phyloP scores from a whole-genome alignment of 1,284 basidiomycete genomes.

The Cerrena zonata region DNA sequence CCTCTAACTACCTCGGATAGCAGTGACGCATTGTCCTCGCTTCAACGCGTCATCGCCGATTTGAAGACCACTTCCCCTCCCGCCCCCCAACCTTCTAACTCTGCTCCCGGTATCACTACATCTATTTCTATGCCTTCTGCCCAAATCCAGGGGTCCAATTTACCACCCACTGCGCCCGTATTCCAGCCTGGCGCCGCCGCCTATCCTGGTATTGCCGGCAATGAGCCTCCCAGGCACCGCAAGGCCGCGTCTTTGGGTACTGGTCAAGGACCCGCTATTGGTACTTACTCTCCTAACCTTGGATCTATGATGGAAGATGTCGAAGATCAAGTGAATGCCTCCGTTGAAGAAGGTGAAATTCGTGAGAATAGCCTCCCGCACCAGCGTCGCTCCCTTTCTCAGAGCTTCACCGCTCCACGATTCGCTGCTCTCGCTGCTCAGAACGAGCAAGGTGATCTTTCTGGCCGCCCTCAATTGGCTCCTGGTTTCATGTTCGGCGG shows the following conservation, averaged over 20 bases:
- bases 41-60: conserved; percentile 79
- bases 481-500: conserved; percentile 85
- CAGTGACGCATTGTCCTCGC: conserved; percentile 70
- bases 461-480: conserved; percentile 82
- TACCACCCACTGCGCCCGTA: conserved; percentile 60
- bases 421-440: conserved; percentile 79
- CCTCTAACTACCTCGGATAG: conserved; percentile 42
- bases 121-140: conserved; percentile 38
- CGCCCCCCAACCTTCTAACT: conserved; percentile 29
- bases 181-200: conserved; percentile 63
- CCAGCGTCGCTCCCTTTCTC: conserved; percentile 67
- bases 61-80: conserved; percentile 68
- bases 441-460: conserved; percentile 61
- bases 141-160: conserved; percentile 41
- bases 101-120: conserved; percentile 36
- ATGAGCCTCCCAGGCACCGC: conserved; percentile 64
- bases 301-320: conserved; percentile 77
- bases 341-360: conserved; percentile 74
- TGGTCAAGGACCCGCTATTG: conserved; percentile 53
- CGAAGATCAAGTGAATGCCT: conserved; percentile 49
- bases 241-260: conserved; percentile 72
- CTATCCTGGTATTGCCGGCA: conserved; percentile 42
- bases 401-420: conserved; percentile 79
- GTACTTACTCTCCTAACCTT: conserved; percentile 68
- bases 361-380: conserved; percentile 55